Evolutionary conservation across 2,329 filamentous ascomycete species (phyloP).

Genomic region (Chaetomium sp.): DNA sequence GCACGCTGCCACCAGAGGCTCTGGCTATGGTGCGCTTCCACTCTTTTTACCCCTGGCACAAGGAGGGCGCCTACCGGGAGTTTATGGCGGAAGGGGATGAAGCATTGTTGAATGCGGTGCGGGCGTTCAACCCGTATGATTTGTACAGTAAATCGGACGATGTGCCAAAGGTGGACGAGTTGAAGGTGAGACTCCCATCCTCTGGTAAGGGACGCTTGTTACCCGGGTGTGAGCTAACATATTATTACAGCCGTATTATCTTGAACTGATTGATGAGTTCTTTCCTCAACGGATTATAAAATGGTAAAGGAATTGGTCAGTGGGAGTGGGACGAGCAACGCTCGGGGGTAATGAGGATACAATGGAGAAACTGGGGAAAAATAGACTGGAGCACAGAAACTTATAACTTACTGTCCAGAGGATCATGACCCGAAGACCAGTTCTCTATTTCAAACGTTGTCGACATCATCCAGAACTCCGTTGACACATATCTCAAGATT

Average conservation of each 20-base stretch:
- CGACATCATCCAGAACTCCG: too few species aligned
- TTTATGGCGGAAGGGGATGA: conserved; percentile 80
- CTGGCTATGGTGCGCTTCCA: conserved; percentile 93
- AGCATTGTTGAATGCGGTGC: conserved; percentile 72
- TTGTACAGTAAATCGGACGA: conserved; percentile 87
- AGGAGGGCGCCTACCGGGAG: conserved; percentile 68
- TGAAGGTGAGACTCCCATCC: conserved; percentile 52
- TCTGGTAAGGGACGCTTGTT: background rate
- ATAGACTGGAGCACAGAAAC: too few species aligned
- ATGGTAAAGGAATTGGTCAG: conserved; percentile 44
- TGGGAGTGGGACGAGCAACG: too few species aligned
- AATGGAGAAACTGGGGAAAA: too few species aligned
- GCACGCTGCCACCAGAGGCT: conserved; percentile 68
- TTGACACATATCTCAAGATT: too few species aligned
- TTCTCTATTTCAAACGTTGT: too few species aligned
- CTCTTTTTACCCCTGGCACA: conserved; percentile 90
- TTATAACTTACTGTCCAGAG: too few species aligned
- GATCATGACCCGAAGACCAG: too few species aligned
- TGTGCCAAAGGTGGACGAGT: conserved; percentile 64
- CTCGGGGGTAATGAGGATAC: too few species aligned
- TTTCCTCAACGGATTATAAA: conserved; percentile 61
- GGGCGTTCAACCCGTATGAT: conserved; percentile 87
- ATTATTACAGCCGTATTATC: conserved; percentile 56
- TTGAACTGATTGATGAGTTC: conserved; percentile 68
- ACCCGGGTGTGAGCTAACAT: background rate